Evolutionary conservation across 225 moss, liverwort and hornwort species (phyloP), one percentile per base, ranked within the genome.

Genomic region (Pseudoscleropodium purum): DNA sequence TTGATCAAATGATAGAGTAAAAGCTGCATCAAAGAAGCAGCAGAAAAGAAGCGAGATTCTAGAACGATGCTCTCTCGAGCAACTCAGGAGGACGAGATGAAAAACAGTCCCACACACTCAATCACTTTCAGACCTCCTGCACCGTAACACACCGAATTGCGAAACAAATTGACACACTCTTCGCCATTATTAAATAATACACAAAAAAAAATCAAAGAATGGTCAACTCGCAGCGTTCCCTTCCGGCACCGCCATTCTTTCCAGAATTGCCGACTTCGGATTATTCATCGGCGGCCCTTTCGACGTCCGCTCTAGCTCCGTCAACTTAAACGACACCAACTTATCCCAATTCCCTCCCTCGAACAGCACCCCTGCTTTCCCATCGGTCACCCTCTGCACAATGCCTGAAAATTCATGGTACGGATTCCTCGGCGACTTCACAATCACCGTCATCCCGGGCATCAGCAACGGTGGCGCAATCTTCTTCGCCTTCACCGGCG

Each of bases 271-370:
- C 27, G 97, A 97, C 89, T 97, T 97, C 49, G 98, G 98, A 87
- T 97, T 91, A 89, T 27, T 95, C 97, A 97, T 97, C 34, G 98
- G 98, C 36, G 97, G 97, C 9, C 97, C 98, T 70, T 90, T 47
- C 31, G 93, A 85, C 49, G 96, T 96, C 82, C 97, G 93, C 93
- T 95, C 94, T 64, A 99, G 89, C 57, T 97, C 96, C 39, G 91
- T 92, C 91, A 97, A 90, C 72, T 92, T 94, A 92, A 99, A 99
- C 36, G 96, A 83, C 83, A 97, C 93, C 26, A 99, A 89, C 92
- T 97, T 99, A 83, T 99, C 98, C 98, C 98, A 99, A 92, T 97
- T 97, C 6, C 98, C 98, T 61, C 98, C 98, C 91, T 99, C 98
- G 89, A 99, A 99, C 17, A 99, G 90, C 49, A 99, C 98, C 33